Conservation (phyloP, 306 rosid species). For the Citrullus mucosospermus region DNA sequence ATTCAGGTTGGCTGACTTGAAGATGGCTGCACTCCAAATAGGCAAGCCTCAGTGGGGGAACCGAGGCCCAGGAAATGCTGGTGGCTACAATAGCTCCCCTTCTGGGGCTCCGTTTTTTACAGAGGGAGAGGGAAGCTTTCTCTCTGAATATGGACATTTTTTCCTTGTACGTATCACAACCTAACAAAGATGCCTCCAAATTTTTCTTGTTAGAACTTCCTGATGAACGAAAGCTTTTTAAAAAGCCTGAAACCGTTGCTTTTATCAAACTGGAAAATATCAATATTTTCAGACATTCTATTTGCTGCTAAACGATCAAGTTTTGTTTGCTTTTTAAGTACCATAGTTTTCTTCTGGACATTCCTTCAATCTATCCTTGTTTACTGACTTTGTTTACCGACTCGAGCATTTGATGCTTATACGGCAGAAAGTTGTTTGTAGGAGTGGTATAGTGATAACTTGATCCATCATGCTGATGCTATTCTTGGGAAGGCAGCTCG, state of each 20-base stretch:
- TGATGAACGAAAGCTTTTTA: not conserved
- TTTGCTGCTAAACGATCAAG: not conserved
- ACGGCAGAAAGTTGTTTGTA: not conserved
- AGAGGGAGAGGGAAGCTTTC: constrained; percentile 29
- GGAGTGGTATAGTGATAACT: constrained; percentile 30
- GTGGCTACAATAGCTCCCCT: constrained; percentile 20
- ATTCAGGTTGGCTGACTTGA: constrained; percentile 28
- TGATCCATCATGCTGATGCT: constrained; percentile 29
- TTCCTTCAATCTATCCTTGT: not conserved
- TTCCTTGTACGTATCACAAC: constrained; percentile 28
- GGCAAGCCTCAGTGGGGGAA: constrained; percentile 36
- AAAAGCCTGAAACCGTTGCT: not conserved
- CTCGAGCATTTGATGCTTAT: not conserved
- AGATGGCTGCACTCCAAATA: constrained; percentile 13
- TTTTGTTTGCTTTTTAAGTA: not conserved
- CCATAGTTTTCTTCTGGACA: not conserved
- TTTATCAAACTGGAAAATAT: not conserved
- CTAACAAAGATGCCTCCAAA: not conserved
- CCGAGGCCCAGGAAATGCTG: constrained; percentile 23
- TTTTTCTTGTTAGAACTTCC: not conserved
- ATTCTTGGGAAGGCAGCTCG: constrained; percentile 25
- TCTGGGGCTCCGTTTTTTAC: constrained; percentile 23
- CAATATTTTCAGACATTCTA: not conserved
- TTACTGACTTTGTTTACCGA: not conserved
- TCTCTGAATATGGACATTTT: constrained; percentile 30